Conservation (phyloP, 495 filamentous ascomycete genomes). For the Annulohypoxylon stygium region DNA sequence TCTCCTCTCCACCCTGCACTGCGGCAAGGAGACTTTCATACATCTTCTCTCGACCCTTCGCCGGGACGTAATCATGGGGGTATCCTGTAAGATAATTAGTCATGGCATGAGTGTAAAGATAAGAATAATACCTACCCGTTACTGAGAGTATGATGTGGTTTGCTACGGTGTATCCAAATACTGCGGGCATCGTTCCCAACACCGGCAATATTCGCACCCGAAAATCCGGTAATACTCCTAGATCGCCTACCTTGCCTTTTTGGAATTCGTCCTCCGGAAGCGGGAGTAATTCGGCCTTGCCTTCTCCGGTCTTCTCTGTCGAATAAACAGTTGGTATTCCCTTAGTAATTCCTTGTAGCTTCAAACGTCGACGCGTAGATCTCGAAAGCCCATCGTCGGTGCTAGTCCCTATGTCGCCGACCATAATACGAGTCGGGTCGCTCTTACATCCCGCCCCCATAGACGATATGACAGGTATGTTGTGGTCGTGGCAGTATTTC, state of each 20-base stretch:
- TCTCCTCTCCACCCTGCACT: slow-evolving; percentile 82
- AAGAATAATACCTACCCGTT: slow-evolving; percentile 58
- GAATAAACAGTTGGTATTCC: slow-evolving; percentile 95
- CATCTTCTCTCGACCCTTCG: slow-evolving; percentile 89
- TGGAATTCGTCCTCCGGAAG: slow-evolving; percentile 88
- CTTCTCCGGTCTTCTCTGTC: slow-evolving; percentile 89
- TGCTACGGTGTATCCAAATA: slow-evolving; percentile 90
- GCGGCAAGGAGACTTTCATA: slow-evolving; percentile 82
- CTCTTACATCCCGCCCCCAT: slow-evolving; percentile 99
- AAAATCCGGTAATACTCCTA: slow-evolving; percentile 92
- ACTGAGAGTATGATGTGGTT: slow-evolving; percentile 92
- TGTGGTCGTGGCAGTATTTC: slow-evolving; percentile 83
- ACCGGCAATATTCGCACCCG: slow-evolving; percentile 93
- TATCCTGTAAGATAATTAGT: slow-evolving; percentile 66
- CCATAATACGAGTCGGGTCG: slow-evolving; percentile 90
- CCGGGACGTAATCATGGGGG: slow-evolving; percentile 82
- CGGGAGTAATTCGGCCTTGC: slow-evolving; percentile 90
- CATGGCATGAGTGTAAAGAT: neutral
- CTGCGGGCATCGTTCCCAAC: slow-evolving; percentile 94
- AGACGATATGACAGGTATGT: slow-evolving; percentile 85
- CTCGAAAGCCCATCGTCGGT: slow-evolving; percentile 92
- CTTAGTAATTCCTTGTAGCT: slow-evolving; percentile 80
- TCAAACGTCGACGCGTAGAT: slow-evolving; percentile 82
- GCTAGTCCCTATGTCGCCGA: slow-evolving; percentile 91
- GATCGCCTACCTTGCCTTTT: slow-evolving; percentile 88